Evolutionary conservation across 2,329 filamentous ascomycete species (phyloP), one percentile per base, ranked within the genome.

Genomic region (Fusarium gaditjirri): DNA sequence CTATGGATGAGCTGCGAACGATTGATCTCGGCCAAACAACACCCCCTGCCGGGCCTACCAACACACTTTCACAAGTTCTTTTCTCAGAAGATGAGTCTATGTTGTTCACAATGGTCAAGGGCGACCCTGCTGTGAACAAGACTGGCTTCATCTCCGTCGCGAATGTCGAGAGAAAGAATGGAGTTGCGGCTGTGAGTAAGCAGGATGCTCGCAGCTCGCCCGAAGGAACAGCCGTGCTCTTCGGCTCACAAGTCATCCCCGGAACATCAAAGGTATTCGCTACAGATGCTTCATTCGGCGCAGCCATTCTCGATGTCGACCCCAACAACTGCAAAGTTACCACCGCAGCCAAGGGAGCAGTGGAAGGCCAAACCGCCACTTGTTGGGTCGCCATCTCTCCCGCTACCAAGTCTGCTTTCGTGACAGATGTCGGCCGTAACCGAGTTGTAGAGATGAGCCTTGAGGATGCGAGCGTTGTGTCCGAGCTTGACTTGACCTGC

Each of bases 81-180:
- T 91, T 91, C 80, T 88, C 87, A 2, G 78, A 78, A 0, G 88
- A 91, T 57, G 84, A 88, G 68, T 80, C 77, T 0, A 83, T 79
- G 4, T 80, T 92, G 1, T 84, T 87, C 55, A 83, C 86, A 0
- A 89, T 87, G 2, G 88, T 91, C 43, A 92, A 92, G 78, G 90
- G 90, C 3, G 83, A 90, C 60, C 87, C 87, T 0, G 72, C 81
- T 0, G 79, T 78, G 8, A 89, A 89, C 76, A 89, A 86, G 57
- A 87, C 84, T 0, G 89, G 89, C 1, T 91, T 89, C 72, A 64
- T 91, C 16, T 85, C 86, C 0, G 78, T 83, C 1, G 89, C 89
- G 66, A 71, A 84, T 0, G 83, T 91, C 1, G 46, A 75, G n/a
- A 11, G 19, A 16, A 10, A 19, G 12, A 50, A 52, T 5, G 25